Evolutionary conservation across 169 alveolate genomes (phyloP).

Genomic region (Cryptosporidium viatorum): DNA sequence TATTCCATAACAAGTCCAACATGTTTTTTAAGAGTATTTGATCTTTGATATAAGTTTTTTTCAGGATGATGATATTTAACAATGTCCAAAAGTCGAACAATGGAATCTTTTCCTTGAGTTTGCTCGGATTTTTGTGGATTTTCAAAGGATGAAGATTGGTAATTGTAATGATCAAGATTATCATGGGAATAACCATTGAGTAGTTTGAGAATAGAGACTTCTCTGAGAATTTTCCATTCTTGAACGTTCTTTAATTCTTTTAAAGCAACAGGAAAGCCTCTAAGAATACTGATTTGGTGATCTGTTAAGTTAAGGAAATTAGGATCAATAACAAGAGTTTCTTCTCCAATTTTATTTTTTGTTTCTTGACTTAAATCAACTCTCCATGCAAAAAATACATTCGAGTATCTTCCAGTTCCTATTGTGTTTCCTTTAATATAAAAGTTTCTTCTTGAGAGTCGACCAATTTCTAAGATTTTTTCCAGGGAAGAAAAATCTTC

Average conservation of each 20-base stretch:
- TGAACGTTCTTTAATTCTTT: slow-evolving; percentile 33
- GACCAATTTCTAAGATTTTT: neutral
- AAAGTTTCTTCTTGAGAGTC: neutral
- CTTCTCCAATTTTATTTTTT: neutral
- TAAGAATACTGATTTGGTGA: neutral
- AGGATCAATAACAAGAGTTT: neutral
- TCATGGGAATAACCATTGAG: neutral
- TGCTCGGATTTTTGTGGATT: neutral
- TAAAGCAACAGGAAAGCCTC: slow-evolving; percentile 52
- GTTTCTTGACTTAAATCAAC: neutral
- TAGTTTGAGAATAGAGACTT: slow-evolving; percentile 25
- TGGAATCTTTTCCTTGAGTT: slow-evolving; percentile 6
- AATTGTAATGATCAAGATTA: neutral
- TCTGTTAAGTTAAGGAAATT: neutral
- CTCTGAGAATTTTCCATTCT: slow-evolving; percentile 53
- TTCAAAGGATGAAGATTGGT: too few species aligned
- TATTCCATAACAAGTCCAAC: slow-evolving; percentile 49
- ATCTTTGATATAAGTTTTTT: neutral
- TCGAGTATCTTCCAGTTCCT: slow-evolving; percentile 54
- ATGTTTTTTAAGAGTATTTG: neutral
- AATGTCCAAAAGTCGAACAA: slow-evolving; percentile 36
- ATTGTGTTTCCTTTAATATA: slow-evolving; percentile 36
- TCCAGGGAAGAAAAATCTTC: neutral
- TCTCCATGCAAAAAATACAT: slow-evolving; percentile 50
- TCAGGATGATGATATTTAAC: neutral